phyloP scores from a whole-genome alignment of 257 asterid genomes.

The Verbena officinalis region DNA sequence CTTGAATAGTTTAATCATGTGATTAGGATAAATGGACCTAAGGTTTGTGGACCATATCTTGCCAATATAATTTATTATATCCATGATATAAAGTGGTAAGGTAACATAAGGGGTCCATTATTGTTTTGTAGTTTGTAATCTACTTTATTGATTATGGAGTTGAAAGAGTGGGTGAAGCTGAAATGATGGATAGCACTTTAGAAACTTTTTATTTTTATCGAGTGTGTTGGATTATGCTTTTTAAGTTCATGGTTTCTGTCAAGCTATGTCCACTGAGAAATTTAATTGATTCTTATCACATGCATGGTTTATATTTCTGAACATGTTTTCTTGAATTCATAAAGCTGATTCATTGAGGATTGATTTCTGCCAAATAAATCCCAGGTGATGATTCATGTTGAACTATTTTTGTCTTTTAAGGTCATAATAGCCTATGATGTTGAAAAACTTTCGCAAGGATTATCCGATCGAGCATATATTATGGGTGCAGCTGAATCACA shows the following conservation, averaged over 20 bases:
- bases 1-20: slow-evolving; percentile 22
- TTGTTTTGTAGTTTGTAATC: slow-evolving; percentile 19
- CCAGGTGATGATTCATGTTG: too few species aligned
- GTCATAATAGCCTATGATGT: too few species aligned
- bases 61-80: slow-evolving; percentile 7
- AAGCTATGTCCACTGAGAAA: neutral
- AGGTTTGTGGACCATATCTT: slow-evolving; percentile 19
- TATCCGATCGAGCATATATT: neutral
- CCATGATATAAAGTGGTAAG: neutral
- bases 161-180: slow-evolving; percentile 17
- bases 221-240: slow-evolving; percentile 22
- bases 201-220: neutral
- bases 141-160: slow-evolving; percentile 26
- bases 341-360: slow-evolving; percentile 8
- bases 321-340: neutral
- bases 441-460: neutral
- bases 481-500: neutral
- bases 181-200: slow-evolving; percentile 27
- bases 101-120: slow-evolving; percentile 21
- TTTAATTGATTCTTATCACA: neutral
- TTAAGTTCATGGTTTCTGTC: neutral
- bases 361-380: slow-evolving; percentile 4
- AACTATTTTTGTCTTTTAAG: too few species aligned
- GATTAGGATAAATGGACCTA: slow-evolving; percentile 1
- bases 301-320: neutral